Evolutionary conservation across 2,329 filamentous ascomycete species (phyloP), one percentile per base, ranked within the genome.

Genomic region (Talaromyces marneffei): DNA sequence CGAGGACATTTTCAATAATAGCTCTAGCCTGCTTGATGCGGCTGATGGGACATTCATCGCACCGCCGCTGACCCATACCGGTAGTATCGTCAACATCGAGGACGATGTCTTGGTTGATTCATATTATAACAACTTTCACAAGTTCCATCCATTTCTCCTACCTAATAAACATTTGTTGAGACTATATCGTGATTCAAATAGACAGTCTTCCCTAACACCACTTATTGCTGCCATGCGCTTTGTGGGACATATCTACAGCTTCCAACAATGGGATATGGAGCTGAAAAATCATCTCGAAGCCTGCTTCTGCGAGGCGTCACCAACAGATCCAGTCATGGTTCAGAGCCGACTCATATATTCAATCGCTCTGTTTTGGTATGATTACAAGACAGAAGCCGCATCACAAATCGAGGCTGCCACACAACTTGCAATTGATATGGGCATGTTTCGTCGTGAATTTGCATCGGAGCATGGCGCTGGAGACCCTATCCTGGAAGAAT

Each of bases 391-490:
- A 8, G 62, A 70, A 7, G 61, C 65, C 9, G 60, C 63, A 53
- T 40, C 3, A 3, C 40, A 70, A 50, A 66, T 69, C 39, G 64
- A 68, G 35, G 12, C 14, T 9, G 68, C 69, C n/a, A 62, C 63
- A 6, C 37, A 42, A n/a, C 55, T 68, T 7, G 71, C 67, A 1
- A 18, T 70, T 42, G 66, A 69, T 14, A 44, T 72, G 9, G 44
- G 59, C 16, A 69, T 73, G 67, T 65, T 61, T 40, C 59, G 29
- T 3, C 27, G 29, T 12, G 65, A 67, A 29, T 71, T 70, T 57
- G 64, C 67, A 5, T 73, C 78, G 0, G 72, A 81, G 4, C 78
- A 90, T 65, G 87, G 87, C 12, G 78, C 80, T 33, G 83, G 83
- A 2, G 68, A 72, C 53, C 56, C 59, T 0, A 65, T 72, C 1